phyloP scores from a whole-genome alignment of 345 rosid species.

The Crucihimalaya himalaica region DNA sequence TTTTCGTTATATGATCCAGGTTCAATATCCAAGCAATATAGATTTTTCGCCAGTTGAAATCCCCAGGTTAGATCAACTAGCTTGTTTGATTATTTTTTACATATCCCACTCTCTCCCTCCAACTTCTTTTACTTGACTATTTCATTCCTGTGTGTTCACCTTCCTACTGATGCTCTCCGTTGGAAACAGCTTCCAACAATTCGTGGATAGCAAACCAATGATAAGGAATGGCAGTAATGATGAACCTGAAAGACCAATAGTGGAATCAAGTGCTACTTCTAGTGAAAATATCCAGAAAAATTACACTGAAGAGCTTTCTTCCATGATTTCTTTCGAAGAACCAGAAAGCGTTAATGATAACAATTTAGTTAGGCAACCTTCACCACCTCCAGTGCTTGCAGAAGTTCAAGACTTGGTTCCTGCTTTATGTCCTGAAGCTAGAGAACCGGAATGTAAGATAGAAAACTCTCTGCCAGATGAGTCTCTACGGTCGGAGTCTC shows the following conservation, averaged over 20 bases:
- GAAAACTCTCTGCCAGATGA: constrained; percentile 57
- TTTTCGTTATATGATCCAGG: constrained; percentile 47
- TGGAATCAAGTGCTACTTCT: constrained; percentile 39
- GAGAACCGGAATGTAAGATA: constrained; percentile 49
- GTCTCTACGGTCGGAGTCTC: constrained; percentile 61
- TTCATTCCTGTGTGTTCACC: neutral
- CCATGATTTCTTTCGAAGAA: constrained; percentile 93
- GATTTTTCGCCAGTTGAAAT: constrained; percentile 80
- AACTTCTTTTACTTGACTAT: neutral
- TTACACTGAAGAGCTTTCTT: constrained; percentile 55
- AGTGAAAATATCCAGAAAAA: constrained; percentile 43
- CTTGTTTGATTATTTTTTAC: constrained; percentile 7
- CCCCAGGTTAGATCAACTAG: constrained; percentile 62
- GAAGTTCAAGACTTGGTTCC: constrained; percentile 84
- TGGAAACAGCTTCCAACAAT: constrained; percentile 51
- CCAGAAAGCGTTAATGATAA: constrained; percentile 50
- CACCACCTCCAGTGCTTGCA: constrained; percentile 94
- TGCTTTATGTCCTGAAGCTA: constrained; percentile 51
- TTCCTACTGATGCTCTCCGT: constrained; percentile 13
- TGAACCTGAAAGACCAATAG: constrained; percentile 51
- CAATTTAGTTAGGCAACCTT: constrained; percentile 74
- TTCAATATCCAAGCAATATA: constrained; percentile 75
- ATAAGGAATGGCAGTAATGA: constrained; percentile 39
- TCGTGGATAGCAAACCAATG: constrained; percentile 46
- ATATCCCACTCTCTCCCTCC: neutral